Evolutionary conservation across 345 rosid species (phyloP).

Genomic region (Microthlaspi erraticum): DNA sequence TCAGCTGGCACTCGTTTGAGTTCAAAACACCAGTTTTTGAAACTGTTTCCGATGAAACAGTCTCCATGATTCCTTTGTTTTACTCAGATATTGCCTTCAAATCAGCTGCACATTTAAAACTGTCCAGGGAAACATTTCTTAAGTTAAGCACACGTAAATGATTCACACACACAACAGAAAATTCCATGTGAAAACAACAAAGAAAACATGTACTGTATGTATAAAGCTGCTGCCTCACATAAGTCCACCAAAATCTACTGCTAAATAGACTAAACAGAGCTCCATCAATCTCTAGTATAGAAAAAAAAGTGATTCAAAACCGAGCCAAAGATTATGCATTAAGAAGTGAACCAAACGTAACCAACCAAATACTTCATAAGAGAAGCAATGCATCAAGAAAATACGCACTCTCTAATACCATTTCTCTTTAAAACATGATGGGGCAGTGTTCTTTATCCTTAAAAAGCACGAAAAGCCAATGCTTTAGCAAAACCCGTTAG

Average conservation of each 20-base stretch:
- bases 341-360: not conserved
- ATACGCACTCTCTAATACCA: not conserved
- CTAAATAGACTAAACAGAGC: not conserved
- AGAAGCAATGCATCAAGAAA: not conserved
- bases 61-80: slow-evolving; percentile 23
- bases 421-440: slow-evolving; percentile 1
- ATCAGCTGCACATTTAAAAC: slow-evolving; percentile 28
- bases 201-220: slow-evolving; percentile 20
- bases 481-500: slow-evolving; percentile 4
- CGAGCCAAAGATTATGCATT: not conserved
- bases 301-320: not conserved
- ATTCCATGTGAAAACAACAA: not conserved
- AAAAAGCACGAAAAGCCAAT: not conserved
- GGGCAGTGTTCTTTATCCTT: too few species aligned
- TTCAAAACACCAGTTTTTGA: slow-evolving; percentile 14
- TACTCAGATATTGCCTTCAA: not conserved
- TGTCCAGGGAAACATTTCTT: slow-evolving; percentile 1
- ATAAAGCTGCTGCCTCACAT: too few species aligned
- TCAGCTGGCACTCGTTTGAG: not conserved
- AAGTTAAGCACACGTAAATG: not conserved
- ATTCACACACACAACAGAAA: too few species aligned
- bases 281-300: not conserved
- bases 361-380: not conserved
- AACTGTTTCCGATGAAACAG: slow-evolving; percentile 1
- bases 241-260: not conserved